Evolutionary conservation across 352 stramenopile species (phyloP).

Genomic region (Phytophthora kernoviae): DNA sequence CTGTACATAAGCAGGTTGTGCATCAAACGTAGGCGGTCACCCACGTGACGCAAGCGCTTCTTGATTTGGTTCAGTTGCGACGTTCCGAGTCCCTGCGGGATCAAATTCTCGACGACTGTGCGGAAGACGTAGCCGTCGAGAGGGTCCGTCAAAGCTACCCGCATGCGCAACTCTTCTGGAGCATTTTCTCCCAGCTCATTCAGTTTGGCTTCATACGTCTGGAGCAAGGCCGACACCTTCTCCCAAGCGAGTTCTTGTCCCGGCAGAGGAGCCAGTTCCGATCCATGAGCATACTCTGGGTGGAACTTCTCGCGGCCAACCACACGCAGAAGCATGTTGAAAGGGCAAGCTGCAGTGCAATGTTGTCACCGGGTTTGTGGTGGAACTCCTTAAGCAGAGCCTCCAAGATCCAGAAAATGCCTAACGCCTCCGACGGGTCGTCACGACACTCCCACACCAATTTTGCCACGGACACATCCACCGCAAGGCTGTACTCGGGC

Average conservation of each 20-base stretch:
- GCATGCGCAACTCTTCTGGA: constrained; percentile 68
- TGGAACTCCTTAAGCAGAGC: constrained; percentile 84
- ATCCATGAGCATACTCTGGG: constrained; percentile 67
- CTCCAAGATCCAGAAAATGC: constrained; percentile 84
- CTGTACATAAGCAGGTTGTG: constrained; percentile 92
- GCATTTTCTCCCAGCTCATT: constrained; percentile 66
- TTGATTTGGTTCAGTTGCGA: constrained; percentile 90
- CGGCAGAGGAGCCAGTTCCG: constrained; percentile 60
- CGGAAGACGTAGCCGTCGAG: constrained; percentile 89
- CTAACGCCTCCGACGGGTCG: constrained; percentile 73
- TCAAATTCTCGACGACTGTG: constrained; percentile 88
- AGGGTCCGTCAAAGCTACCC: constrained; percentile 68
- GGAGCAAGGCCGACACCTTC: constrained; percentile 62
- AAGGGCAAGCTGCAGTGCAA: constrained; percentile 76
- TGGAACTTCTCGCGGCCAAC: constrained; percentile 82
- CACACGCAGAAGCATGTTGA: constrained; percentile 88
- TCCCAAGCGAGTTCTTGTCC: constrained; percentile 83
- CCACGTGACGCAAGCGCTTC: constrained; percentile 86
- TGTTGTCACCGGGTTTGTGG: constrained; percentile 85
- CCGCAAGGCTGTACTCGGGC: constrained; percentile 68
- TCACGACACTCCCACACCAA: constrained; percentile 88
- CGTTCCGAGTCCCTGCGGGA: constrained; percentile 76
- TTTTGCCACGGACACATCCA: constrained; percentile 79
- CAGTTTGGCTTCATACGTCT: constrained; percentile 79
- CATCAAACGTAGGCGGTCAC: constrained; percentile 86